phyloP scores from a whole-genome alignment of 176 grass and related monocot species.

The Ensete ventricosum region DNA sequence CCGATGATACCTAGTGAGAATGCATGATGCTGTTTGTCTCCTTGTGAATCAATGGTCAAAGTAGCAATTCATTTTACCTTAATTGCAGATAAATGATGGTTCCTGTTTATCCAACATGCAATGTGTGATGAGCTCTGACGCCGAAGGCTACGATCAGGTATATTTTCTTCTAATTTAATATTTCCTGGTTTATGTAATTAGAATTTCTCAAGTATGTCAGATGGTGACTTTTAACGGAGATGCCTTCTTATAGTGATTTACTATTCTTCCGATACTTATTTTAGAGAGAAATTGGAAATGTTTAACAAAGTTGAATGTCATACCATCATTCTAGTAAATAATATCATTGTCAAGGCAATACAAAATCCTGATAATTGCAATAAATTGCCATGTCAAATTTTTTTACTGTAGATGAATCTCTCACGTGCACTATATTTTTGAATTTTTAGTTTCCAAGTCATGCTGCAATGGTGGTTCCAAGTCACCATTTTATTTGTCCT shows the following conservation, averaged over 20 bases:
- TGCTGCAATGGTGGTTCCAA: not conserved
- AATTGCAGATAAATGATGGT: conserved; percentile 83
- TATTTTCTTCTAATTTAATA: not conserved
- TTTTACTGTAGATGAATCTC: not conserved
- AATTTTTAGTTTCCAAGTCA: not conserved
- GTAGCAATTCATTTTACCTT: not conserved
- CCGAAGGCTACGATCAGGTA: conserved; percentile 91
- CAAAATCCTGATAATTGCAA: not conserved
- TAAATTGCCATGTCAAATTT: not conserved
- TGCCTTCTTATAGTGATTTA: too few species aligned
- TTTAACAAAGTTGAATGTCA: not conserved
- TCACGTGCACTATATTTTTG: not conserved
- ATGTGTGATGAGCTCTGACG: conserved; percentile 79
- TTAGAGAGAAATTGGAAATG: too few species aligned
- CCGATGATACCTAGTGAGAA: too few species aligned
- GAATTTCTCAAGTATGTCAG: not conserved
- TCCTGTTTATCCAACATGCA: conserved; percentile 99
- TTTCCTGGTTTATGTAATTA: not conserved
- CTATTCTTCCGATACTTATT: too few species aligned
- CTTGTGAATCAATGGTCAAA: not conserved
- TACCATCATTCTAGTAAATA: too few species aligned
- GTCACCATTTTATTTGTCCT: not conserved
- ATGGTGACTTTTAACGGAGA: not conserved
- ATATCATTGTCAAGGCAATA: not conserved
- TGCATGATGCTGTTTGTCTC: conserved; percentile 12